phyloP scores from a whole-genome alignment of 2,329 filamentous ascomycete genomes.

The Salinomyces thailandicus region DNA sequence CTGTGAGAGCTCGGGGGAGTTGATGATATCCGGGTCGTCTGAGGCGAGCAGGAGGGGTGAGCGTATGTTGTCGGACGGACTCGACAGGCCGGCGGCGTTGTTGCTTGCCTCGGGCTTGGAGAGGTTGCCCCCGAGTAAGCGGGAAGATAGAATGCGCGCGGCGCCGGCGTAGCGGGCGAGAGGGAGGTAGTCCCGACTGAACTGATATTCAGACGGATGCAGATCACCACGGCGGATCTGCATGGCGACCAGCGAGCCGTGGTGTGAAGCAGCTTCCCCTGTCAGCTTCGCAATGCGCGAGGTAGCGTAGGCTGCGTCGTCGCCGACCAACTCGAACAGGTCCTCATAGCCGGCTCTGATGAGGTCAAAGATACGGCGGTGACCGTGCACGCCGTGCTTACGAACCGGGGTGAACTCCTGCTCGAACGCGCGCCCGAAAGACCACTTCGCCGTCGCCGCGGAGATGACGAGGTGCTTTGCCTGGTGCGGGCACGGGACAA shows the following conservation, averaged over 20 bases:
- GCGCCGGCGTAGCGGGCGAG: slow-evolving; percentile 54
- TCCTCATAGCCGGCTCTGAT: slow-evolving; percentile 60
- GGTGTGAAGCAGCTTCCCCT: slow-evolving; percentile 33
- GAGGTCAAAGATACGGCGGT: slow-evolving; percentile 54
- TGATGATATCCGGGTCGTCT: slow-evolving; percentile 69
- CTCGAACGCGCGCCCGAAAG: slow-evolving; percentile 52
- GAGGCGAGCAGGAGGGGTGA: slow-evolving; percentile 60
- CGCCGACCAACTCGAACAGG: slow-evolving; percentile 57
- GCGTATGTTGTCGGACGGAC: slow-evolving; percentile 57
- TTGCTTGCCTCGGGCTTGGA: slow-evolving; percentile 36
- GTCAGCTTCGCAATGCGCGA: slow-evolving; percentile 49
- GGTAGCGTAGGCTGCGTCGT: slow-evolving; percentile 56
- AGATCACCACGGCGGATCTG: slow-evolving; percentile 74
- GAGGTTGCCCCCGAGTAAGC: slow-evolving; percentile 4
- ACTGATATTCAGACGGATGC: slow-evolving; percentile 72
- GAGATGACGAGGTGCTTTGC: slow-evolving; percentile 68
- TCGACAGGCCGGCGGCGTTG: slow-evolving; percentile 66
- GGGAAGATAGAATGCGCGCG: slow-evolving; percentile 27
- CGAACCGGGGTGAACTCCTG: slow-evolving; percentile 40
- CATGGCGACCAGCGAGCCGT: slow-evolving; percentile 54
- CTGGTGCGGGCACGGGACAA: slow-evolving; percentile 67
- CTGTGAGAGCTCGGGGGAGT: slow-evolving; percentile 51
- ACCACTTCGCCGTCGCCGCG: slow-evolving; percentile 52
- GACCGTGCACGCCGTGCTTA: slow-evolving; percentile 29
- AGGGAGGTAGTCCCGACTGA: slow-evolving; percentile 67